Conservation (phyloP, 768 basidiomycete species). For the Pholiota conissans region DNA sequence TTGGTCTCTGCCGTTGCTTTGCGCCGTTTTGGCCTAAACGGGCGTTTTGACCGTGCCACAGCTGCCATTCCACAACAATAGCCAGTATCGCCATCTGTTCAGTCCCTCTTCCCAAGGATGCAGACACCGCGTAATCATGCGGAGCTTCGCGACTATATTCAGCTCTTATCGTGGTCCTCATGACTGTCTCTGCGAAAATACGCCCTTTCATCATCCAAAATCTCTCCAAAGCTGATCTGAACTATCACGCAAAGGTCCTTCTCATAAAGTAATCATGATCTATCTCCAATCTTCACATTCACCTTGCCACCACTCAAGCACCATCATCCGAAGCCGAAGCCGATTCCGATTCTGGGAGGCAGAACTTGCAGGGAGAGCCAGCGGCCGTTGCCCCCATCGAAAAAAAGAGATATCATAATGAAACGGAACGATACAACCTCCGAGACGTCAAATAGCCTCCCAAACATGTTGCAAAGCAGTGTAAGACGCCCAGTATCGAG, state of each 20-base stretch:
- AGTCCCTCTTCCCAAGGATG: not conserved
- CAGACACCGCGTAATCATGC: not conserved
- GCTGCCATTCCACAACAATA: not conserved
- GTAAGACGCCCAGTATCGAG: not conserved
- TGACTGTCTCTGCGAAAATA: not conserved
- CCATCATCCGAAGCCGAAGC: not conserved
- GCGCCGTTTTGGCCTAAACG: constrained; percentile 4
- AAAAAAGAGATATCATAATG: not conserved
- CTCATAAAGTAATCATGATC: too few relatives aligned
- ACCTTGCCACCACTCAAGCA: too few relatives aligned
- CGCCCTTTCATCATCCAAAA: not conserved
- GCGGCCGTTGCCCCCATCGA: not conserved
- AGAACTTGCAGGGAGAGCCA: too few relatives aligned
- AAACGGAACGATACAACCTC: not conserved
- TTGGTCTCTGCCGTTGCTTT: not conserved
- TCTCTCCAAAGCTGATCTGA: not conserved
- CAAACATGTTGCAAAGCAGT: not conserved
- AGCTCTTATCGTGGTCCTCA: not conserved
- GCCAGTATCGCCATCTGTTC: not conserved
- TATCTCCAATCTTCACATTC: too few relatives aligned
- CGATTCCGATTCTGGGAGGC: not conserved
- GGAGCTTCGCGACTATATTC: not conserved
- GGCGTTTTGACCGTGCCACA: not conserved
- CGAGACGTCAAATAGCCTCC: not conserved
- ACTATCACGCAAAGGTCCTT: not conserved